Conservation (phyloP, 495 filamentous ascomycete genomes). For the Xylaria telfairii region DNA sequence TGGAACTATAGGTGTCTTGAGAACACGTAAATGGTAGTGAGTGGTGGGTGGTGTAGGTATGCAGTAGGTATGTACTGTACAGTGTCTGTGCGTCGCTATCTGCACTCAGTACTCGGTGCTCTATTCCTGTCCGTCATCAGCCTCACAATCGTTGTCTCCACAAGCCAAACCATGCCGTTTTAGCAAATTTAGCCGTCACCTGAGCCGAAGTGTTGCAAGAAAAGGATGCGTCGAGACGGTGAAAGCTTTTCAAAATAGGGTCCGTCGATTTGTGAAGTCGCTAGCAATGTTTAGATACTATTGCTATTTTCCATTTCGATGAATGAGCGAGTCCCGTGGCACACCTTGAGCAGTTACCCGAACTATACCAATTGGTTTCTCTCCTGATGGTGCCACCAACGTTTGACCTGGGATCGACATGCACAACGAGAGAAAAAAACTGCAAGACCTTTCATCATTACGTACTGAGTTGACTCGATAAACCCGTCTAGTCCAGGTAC, state of each 20-base stretch:
- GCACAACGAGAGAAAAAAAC: not conserved
- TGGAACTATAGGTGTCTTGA: too few relatives aligned
- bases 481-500: not conserved
- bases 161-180: slow-evolving; percentile 11
- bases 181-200: slow-evolving; percentile 19
- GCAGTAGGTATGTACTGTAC: not conserved
- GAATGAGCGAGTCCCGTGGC: not conserved
- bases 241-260: slow-evolving; percentile 12
- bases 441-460: slow-evolving; percentile 16
- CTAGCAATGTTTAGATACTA: not conserved
- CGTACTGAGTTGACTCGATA: slow-evolving; percentile 15
- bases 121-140: slow-evolving; percentile 24
- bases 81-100: not conserved
- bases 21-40: not conserved
- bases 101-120: not conserved
- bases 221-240: not conserved
- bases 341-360: not conserved
- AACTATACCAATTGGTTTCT: not conserved
- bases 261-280: not conserved
- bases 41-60: too few relatives aligned
- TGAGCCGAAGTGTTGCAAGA: slow-evolving; percentile 17
- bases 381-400: not conserved
- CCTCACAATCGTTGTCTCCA: slow-evolving; percentile 20
- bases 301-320: not conserved
- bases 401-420: slow-evolving; percentile 12